Conservation (phyloP, 2,329 filamentous ascomycete species). For the Harringtonia lauricola region DNA sequence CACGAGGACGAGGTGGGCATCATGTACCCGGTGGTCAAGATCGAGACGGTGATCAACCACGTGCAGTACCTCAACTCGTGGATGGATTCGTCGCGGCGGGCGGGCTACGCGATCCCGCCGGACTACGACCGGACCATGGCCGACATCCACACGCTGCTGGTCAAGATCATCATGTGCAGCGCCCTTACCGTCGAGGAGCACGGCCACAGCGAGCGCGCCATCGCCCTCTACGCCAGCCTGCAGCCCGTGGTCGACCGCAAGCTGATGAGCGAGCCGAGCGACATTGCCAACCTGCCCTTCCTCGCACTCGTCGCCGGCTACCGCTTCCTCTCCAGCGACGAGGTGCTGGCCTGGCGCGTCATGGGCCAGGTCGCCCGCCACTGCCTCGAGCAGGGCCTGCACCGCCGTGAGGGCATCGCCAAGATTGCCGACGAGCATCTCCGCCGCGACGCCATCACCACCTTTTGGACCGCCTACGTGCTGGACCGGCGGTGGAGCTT, state of each 20-base stretch:
- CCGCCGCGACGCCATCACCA: constrained; percentile 20
- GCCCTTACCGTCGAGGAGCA: constrained; percentile 68
- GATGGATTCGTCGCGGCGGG: constrained; percentile 27
- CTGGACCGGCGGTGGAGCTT: constrained; percentile 41
- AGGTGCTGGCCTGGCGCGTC: constrained; percentile 74
- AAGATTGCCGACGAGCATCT: constrained; percentile 22
- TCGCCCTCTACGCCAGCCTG: constrained; percentile 64
- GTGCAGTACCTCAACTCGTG: constrained; percentile 60
- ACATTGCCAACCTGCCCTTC: constrained; percentile 36
- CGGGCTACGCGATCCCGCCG: constrained; percentile 16
- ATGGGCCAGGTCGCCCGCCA: constrained; percentile 65
- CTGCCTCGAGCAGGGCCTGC: constrained; percentile 35
- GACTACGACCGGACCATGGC: constrained; percentile 28
- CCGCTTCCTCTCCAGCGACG: constrained; percentile 77
- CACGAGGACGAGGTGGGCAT: constrained; percentile 86
- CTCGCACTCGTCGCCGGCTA: constrained; percentile 49
- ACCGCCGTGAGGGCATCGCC: constrained; percentile 36
- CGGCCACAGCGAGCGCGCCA: constrained; percentile 66
- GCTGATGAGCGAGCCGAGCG: constrained; percentile 41
- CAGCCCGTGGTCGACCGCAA: constrained; percentile 59
- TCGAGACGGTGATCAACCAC: constrained; percentile 60
- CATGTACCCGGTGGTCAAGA: constrained; percentile 81
- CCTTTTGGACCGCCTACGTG: constrained; percentile 41
- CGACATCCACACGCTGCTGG: constrained; percentile 39
- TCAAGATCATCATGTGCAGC: constrained; percentile 78